Evolutionary conservation across 129 eudicot genomes (phyloP), one percentile per base, ranked within the genome.

Genomic region (Oenanthe sinensis): DNA sequence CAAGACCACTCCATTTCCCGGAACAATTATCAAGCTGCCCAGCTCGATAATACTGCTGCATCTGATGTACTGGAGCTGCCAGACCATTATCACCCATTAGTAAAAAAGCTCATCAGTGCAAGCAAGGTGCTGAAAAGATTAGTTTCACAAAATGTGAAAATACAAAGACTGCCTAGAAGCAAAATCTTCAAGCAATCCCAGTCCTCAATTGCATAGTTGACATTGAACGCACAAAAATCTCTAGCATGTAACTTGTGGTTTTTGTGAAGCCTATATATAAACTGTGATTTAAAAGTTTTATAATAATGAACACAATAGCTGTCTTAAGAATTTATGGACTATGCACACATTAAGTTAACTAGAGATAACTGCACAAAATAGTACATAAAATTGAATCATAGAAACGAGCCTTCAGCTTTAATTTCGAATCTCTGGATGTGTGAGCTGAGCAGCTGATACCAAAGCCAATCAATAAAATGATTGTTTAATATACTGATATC

Each of bases 11-110:
- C 97, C 97, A 95, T 81, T 91, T 95, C 50, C 74, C 79, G 24
- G 88, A 78, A 84, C 99, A 96, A 81, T 87, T 90, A 85, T 96
- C 99, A 46, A 96, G 96, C 46, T 55, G 60, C 58, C 99, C 99
- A 73, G 88, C 89, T 71, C 99, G 83, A 84, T 96, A 96, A 83
- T 96, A 96, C 52, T 96, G 97, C 84, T 96, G 99, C 97, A 96
- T 58, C 89, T 96, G 99, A 85, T 96, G 97, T 50, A 96, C 97
- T 5, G 99, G 99, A 84, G 99, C 99, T 96, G 90, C 79, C 74
- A 76, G 45, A 60, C 47, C 71, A 75, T 40, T 22, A 43, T 45
- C 43, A 36, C 42, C 58, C 16, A 79, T 68, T 79, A 63, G 37
- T 22, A 30, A 3, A 5, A 40, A 43, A 63, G 45, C 62, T 78